These are phyloP conservation scores for Bacterosira constricta DNA, from an alignment of 108 stramenopile species.

Conservation along the genomic window DNA sequence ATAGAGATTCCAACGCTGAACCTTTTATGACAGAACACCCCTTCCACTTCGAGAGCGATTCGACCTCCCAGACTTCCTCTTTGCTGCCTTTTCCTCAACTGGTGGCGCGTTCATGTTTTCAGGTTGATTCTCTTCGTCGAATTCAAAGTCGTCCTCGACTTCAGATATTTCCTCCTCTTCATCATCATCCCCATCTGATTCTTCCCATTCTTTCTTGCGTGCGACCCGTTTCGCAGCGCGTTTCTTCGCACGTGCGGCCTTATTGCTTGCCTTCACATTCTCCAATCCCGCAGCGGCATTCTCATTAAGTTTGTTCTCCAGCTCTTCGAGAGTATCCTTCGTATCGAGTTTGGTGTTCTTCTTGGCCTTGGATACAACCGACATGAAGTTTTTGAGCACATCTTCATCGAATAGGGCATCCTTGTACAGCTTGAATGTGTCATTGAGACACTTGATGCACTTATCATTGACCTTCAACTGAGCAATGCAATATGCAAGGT, in stretches of 20 bases:
- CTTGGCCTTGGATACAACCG: constrained; percentile 82
- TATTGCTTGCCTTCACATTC: constrained; percentile 67
- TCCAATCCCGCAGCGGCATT: constrained; percentile 60
- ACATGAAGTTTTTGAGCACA: constrained; percentile 76
- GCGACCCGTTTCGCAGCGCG: constrained; percentile 50
- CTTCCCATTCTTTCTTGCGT: constrained; percentile 43
- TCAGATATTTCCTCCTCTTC: constrained; percentile 24
- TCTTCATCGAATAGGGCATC: constrained; percentile 91
- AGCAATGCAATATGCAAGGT: constrained; percentile 93
- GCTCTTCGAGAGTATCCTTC: constrained; percentile 84
- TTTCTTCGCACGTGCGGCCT: constrained; percentile 66
- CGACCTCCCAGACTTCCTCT: neutral
- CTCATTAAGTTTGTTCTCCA: constrained; percentile 75
- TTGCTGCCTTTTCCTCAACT: neutral
- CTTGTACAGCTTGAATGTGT: constrained; percentile 89
- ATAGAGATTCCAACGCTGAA: neutral
- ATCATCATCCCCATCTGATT: constrained; percentile 29
- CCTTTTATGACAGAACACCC: neutral
- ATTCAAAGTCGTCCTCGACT: constrained; percentile 8
- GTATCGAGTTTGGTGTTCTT: constrained; percentile 82
- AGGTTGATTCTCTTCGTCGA: constrained; percentile 38
- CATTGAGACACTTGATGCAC: constrained; percentile 82
- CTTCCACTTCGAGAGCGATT: neutral
- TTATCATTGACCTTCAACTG: constrained; percentile 90
- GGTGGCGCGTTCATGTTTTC: constrained; percentile 5